These are phyloP conservation scores for Euphorbia corollata DNA, from an alignment of 441 rosid genomes.

Conservation along the genomic window DNA sequence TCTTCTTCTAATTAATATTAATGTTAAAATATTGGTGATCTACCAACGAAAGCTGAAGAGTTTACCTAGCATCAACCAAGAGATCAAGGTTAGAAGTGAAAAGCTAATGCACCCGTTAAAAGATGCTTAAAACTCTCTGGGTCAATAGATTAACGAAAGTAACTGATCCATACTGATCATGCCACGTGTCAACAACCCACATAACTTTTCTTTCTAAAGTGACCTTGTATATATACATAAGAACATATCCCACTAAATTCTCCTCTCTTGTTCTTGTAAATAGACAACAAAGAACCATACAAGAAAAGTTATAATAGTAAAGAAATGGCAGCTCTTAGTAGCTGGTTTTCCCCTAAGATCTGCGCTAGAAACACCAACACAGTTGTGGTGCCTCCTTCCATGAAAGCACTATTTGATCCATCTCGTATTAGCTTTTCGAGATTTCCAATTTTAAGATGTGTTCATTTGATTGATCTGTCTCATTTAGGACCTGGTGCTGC, in stretches of 20 bases:
- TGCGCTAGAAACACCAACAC: conserved; percentile 10
- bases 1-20: not conserved
- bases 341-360: conserved; percentile 16
- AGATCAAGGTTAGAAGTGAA: conserved; percentile 1
- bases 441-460: conserved; percentile 8
- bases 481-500: conserved; percentile 13
- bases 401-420: conserved; percentile 12
- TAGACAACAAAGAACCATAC: not conserved
- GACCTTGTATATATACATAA: too few species aligned
- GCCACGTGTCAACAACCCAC: conserved; percentile 21
- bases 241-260: not conserved
- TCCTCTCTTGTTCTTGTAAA: not conserved
- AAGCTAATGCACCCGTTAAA: conserved; percentile 14
- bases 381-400: conserved; percentile 4
- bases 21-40: not conserved
- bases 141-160: conserved; percentile 11
- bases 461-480: conserved; percentile 8
- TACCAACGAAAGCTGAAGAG: not conserved
- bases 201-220: too few species aligned
- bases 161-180: not conserved
- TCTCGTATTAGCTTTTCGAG: conserved; percentile 18
- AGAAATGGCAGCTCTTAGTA: conserved; percentile 26
- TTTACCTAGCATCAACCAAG: not conserved
- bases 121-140: conserved; percentile 20
- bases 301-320: not conserved